Base-by-base conservation (phyloP, 2,329 filamentous ascomycete species). In the Arthrocladium fulminans region DNA sequence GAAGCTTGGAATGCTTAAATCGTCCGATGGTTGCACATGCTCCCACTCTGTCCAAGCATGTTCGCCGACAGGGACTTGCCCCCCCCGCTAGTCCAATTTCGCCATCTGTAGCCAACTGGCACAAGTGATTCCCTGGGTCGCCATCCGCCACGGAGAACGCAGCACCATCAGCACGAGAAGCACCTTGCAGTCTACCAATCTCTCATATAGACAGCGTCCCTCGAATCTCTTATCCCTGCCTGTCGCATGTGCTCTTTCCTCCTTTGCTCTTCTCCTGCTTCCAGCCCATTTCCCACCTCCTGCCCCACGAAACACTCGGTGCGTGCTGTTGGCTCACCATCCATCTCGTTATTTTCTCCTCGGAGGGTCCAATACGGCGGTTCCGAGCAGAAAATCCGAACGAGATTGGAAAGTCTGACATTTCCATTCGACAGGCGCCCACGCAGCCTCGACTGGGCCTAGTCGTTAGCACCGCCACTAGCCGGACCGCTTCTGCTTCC, bases 241-340 rank as follows among this genome's bases (percentile, higher is more conserved):
- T 44, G 41, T 44, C 41, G 41, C 41, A 44, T 44, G 41, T 43
- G 40, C 15, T 22, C 41, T n/a, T 44, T 17, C 25, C 41, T 30
- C 15, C 17, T 23, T 34, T 17, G 19, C n/a, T n/a, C 24, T 5
- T 17, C 24, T 9, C 19, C 13, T 13, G 12, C 23, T 20, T 17
- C 27, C 19, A 17, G 15, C 24, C 23, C 40, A 23, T 27, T 32
- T 30, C 17, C 27, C 12, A 23, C 12, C 19, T 17, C 25, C 15
- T 17, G 12, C 41, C 41, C 41, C 41, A 44, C 41, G 25, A 27
- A 27, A 17, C 41, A 20, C 13, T 5, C 5, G 6, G 41, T 44
- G 15, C 27, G 9, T 30, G 25, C 24, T 20, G 10, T 12, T 30
- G 8, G 8, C 19, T 8, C 3, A 44, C 3, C 10, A 15, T n/a